Conservation (phyloP, 2,329 filamentous ascomycete species). For the Blastomyces silverae region DNA sequence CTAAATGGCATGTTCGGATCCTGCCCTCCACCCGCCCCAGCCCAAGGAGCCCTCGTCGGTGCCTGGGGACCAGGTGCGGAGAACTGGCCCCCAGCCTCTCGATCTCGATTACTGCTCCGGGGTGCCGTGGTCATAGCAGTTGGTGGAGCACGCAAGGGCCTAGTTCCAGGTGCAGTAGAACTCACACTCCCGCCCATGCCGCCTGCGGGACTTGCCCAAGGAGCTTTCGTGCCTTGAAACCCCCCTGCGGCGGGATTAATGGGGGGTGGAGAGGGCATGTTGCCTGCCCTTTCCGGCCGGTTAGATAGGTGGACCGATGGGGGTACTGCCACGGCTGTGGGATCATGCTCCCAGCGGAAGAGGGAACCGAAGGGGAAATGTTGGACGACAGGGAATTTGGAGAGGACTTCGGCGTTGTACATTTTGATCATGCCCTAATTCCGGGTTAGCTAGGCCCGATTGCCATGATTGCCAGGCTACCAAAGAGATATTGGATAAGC, state of each 20-base stretch:
- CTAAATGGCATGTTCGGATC: constrained; percentile 1
- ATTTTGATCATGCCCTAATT: constrained; percentile 92
- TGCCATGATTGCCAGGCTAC: not conserved
- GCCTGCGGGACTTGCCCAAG: constrained; percentile 30
- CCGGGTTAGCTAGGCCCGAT: not conserved
- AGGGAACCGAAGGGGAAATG: constrained; percentile 80
- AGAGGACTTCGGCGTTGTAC: constrained; percentile 94
- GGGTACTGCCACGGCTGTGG: constrained; percentile 47
- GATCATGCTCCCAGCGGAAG: constrained; percentile 69
- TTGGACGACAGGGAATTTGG: constrained; percentile 97
- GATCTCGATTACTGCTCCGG: constrained; percentile 29
- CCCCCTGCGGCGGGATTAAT: constrained; percentile 19
- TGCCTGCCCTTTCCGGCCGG: constrained; percentile 12
- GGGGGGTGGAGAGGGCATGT: constrained; percentile 3
- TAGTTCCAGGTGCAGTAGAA: constrained; percentile 20
- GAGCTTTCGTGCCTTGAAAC: constrained; percentile 30
- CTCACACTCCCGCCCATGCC: constrained; percentile 21
- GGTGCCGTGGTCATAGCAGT: constrained; percentile 33
- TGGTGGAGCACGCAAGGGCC: constrained; percentile 15
- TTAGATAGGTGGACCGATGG: constrained; percentile 49
- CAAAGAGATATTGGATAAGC: not conserved
- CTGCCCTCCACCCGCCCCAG: constrained; percentile 7
- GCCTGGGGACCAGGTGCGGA: not conserved
- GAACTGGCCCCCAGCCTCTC: constrained; percentile 11
- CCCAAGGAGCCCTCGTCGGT: constrained; percentile 17